A percentile compares a stretch with the other conserved stretches of the same genome.
phyloP scores from a whole-genome alignment of 2,329 filamentous ascomycete species.

The Alternaria triticimaculans region DNA sequence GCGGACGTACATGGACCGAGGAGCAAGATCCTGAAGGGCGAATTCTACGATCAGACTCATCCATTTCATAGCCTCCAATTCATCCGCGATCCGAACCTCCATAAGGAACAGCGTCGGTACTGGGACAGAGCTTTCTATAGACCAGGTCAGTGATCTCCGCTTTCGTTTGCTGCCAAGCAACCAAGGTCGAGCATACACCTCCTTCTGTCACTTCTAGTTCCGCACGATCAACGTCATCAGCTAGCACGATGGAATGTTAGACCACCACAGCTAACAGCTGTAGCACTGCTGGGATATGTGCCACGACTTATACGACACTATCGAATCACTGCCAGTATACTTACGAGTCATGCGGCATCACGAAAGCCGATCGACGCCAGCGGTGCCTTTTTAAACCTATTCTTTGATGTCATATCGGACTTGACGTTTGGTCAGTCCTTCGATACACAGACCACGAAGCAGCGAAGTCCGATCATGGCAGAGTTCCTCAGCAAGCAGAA shows the following conservation, averaged over 20 bases:
- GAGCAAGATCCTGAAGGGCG: conserved; percentile 28
- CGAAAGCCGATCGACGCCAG: neutral
- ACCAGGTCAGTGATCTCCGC: conserved; percentile 14
- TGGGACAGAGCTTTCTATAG: conserved; percentile 39
- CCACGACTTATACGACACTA: neutral
- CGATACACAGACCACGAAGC: neutral
- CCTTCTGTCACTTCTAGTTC: neutral
- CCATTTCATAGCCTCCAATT: conserved; percentile 27
- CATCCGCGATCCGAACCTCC: conserved; percentile 27
- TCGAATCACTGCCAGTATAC: neutral
- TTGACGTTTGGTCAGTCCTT: neutral
- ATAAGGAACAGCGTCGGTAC: conserved; percentile 28
- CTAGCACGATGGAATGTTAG: conserved; percentile 26
- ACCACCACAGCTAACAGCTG: neutral
- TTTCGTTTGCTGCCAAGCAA: neutral
- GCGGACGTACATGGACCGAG: conserved; percentile 24
- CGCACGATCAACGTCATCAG: neutral
- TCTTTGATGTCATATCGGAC: neutral
- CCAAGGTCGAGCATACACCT: neutral
- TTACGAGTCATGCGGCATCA: neutral
- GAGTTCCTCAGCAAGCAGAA: neutral
- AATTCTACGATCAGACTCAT: conserved; percentile 32
- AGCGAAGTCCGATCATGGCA: neutral
- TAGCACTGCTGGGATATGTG: neutral
- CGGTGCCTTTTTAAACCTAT: neutral